phyloP scores from a whole-genome alignment of 768 basidiomycete species.

The Imleria badia region DNA sequence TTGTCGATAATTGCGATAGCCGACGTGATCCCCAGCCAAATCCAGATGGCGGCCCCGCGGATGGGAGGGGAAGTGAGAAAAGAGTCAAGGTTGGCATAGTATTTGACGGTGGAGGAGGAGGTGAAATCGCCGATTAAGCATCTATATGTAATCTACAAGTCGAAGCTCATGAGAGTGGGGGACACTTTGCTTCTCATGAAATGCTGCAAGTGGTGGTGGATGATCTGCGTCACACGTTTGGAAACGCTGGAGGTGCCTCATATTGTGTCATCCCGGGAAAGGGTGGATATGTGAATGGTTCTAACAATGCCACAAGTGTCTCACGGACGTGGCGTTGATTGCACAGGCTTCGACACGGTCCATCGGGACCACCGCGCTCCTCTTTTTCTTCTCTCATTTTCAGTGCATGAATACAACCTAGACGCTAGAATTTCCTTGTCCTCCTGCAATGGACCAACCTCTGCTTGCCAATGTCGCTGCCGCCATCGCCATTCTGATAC shows the following conservation, averaged over 20 bases:
- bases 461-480: slow-evolving; percentile 24
- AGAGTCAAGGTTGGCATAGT: too few species aligned
- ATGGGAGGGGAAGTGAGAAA: too few species aligned
- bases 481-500: slow-evolving; percentile 20
- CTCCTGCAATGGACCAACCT: slow-evolving; percentile 22
- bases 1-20: too few species aligned
- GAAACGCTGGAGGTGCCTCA: slow-evolving; percentile 47
- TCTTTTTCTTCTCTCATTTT: neutral
- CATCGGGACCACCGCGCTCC: neutral
- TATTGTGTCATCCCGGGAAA: slow-evolving; percentile 46
- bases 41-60: too few species aligned
- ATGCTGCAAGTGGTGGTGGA: slow-evolving; percentile 45
- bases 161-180: slow-evolving; percentile 51
- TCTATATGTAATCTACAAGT: too few species aligned
- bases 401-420: neutral
- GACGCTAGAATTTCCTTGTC: neutral
- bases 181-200: slow-evolving; percentile 61
- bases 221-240: slow-evolving; percentile 59
- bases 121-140: too few species aligned
- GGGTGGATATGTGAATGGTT: slow-evolving; percentile 46
- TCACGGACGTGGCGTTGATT: neutral
- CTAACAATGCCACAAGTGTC: neutral
- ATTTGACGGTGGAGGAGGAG: too few species aligned
- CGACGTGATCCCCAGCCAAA: too few species aligned
- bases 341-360: neutral